A percentile compares a stretch with the other conserved stretches of the same genome.
These are phyloP conservation scores for Yarrowia deformans DNA, from an alignment of 805 yeast species.

Conservation along the genomic window DNA sequence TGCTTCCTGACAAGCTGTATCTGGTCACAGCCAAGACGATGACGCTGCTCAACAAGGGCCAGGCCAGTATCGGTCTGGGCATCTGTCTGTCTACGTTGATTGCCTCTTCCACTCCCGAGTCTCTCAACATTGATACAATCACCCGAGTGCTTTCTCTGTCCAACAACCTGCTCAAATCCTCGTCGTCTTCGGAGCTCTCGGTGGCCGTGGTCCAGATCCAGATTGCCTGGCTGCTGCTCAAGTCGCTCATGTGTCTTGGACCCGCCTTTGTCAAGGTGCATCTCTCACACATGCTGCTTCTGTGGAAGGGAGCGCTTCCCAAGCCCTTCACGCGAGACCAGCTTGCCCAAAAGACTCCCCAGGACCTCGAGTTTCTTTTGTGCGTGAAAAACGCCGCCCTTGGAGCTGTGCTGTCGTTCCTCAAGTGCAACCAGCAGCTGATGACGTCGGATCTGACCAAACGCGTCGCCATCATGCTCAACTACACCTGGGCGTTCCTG, in stretches of 20 bases:
- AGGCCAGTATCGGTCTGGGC: slow-evolving; percentile 47
- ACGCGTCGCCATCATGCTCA: slow-evolving; percentile 59
- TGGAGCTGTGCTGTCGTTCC: slow-evolving; percentile 62
- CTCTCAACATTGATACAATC: slow-evolving; percentile 55
- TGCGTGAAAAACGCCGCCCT: slow-evolving; percentile 67
- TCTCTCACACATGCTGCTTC: slow-evolving; percentile 62
- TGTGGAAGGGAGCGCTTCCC: slow-evolving; percentile 69
- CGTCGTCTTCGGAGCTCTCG: slow-evolving; percentile 54
- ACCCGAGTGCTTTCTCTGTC: slow-evolving; percentile 51
- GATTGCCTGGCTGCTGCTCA: slow-evolving; percentile 68
- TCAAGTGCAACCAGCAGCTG: slow-evolving; percentile 51
- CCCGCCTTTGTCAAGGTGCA: slow-evolving; percentile 62
- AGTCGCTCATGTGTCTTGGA: slow-evolving; percentile 70
- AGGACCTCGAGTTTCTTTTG: slow-evolving; percentile 51
- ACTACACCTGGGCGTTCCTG: slow-evolving; percentile 51
- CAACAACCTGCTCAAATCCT: slow-evolving; percentile 54
- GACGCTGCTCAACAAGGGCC: slow-evolving; percentile 42
- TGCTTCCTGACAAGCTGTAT: slow-evolving; percentile 41
- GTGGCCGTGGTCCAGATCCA: slow-evolving; percentile 52
- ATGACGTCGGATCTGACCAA: slow-evolving; percentile 56
- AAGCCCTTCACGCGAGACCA: slow-evolving; percentile 55
- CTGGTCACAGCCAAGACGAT: slow-evolving; percentile 46
- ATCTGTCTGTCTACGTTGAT: slow-evolving; percentile 46
- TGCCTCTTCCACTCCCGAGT: slow-evolving; percentile 45
- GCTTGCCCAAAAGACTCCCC: slow-evolving; percentile 50